Evolutionary conservation across 371 early-diverging fungal species (phyloP), one percentile per base, ranked within the genome.

Genomic region (Mortierella sp.): DNA sequence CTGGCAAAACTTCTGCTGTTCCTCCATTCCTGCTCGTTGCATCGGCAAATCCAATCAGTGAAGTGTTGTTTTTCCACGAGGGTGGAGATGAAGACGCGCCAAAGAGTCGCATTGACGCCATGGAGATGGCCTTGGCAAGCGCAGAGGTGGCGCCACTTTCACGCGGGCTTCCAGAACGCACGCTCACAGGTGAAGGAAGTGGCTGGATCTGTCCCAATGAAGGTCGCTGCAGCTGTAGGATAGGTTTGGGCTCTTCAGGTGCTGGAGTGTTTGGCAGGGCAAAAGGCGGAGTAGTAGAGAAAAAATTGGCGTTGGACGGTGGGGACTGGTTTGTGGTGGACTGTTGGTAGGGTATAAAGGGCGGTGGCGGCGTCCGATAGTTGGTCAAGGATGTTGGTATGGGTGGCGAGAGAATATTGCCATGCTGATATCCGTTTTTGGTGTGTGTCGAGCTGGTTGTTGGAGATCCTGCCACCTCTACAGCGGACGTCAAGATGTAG

Each of bases 41-140:
- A 50, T 82, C 82, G 53, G 57, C 74, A 34, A 83, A 80, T 21
- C 84, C 84, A 10, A 83, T 80, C 74, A 82, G 37, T 0, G 82
- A 75, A 9, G 78, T 76, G 55, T 69, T 78, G 67, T 53, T 78
- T 50, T 74, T 75, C 83, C 82, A 79, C 54, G 82, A 88, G 2
- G 85, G 83, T 44, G 83, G 86, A 14, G 81, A 86, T 5, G 80
- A 82, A 8, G 89, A 75, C 4, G 76, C 76, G 5, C 93, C 92
- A 89, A 94, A 92, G 19, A 94, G 86, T 14, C 92, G 89, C 54
- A 88, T 89, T 3, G 93, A 90, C 0, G 93, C 93, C 82, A 89
- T 90, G 1, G 92, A 91, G 5, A 94, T 74, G 6, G 94, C 94
- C 75, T 89, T 92, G 50, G 93, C 91, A 13, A 94, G 71, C 0